Evolutionary conservation across 1,139 yeast genomes (phyloP).

Genomic region (Protomyces pachydermus): DNA sequence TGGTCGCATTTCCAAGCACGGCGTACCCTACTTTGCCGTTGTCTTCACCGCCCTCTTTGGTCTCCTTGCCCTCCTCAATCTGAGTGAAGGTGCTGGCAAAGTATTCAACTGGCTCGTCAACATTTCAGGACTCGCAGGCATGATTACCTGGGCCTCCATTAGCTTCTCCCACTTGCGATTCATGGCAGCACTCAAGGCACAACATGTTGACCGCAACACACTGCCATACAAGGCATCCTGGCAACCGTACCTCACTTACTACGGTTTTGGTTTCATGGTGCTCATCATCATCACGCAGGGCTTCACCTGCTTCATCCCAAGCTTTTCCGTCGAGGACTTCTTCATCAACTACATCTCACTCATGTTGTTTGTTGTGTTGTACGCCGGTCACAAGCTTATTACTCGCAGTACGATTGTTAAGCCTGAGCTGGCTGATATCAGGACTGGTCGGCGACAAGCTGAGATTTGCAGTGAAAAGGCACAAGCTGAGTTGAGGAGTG

Average conservation of each 20-base stretch:
- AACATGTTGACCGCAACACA: slow-evolving; percentile 30
- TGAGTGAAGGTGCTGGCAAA: slow-evolving; percentile 55
- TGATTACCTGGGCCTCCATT: slow-evolving; percentile 50
- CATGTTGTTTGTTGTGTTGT: slow-evolving; percentile 47
- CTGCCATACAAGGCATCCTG: slow-evolving; percentile 46
- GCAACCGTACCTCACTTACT: slow-evolving; percentile 54
- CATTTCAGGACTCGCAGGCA: slow-evolving; percentile 59
- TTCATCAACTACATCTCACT: slow-evolving; percentile 53
- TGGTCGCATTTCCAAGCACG: slow-evolving; percentile 52
- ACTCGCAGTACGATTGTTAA: slow-evolving; percentile 43
- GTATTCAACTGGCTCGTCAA: slow-evolving; percentile 84
- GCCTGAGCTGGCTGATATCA: slow-evolving; percentile 46
- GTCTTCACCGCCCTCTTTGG: slow-evolving; percentile 45
- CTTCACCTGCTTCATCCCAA: slow-evolving; percentile 51
- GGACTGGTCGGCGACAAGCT: slow-evolving; percentile 2
- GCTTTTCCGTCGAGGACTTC: slow-evolving; percentile 60
- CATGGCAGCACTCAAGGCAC: slow-evolving; percentile 31
- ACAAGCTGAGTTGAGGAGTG: neutral
- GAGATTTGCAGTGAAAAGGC: neutral
- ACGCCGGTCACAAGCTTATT: slow-evolving; percentile 50
- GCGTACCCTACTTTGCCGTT: slow-evolving; percentile 53
- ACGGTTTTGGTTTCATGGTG: slow-evolving; percentile 47
- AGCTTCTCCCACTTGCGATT: slow-evolving; percentile 43
- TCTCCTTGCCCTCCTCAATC: slow-evolving; percentile 59
- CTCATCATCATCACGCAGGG: slow-evolving; percentile 63